Conservation (phyloP, 2,329 filamentous ascomycete genomes). For the Fusarium udum region DNA sequence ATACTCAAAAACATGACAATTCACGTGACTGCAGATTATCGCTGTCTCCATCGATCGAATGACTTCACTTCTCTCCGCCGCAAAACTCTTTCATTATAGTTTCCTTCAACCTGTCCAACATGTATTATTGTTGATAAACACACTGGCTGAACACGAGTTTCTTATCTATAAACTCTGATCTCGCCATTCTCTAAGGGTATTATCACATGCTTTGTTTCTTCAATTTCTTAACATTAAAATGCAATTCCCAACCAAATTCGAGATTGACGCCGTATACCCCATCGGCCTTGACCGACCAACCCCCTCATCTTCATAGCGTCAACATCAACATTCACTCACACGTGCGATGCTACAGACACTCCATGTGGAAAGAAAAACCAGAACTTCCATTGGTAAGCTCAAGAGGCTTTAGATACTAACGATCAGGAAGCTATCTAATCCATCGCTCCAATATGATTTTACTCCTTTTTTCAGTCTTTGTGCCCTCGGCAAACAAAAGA, state of each 20-base stretch:
- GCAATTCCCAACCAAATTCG: background rate
- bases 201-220: slow-evolving; percentile 1
- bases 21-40: slow-evolving; percentile 13
- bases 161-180: background rate
- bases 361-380: slow-evolving; percentile 39
- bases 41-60: slow-evolving; percentile 2
- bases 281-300: background rate
- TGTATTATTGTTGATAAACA: background rate
- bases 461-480: slow-evolving; percentile 39
- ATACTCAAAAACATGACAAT: background rate
- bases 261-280: background rate
- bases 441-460: slow-evolving; percentile 37
- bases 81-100: slow-evolving; percentile 11
- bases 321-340: slow-evolving; percentile 1
- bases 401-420: slow-evolving; percentile 30
- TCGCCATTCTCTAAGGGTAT: background rate
- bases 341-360: background rate
- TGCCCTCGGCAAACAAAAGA: slow-evolving; percentile 34
- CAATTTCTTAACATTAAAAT: slow-evolving; percentile 7
- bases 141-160: background rate
- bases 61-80: slow-evolving; percentile 21
- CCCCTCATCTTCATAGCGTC: background rate
- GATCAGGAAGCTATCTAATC: slow-evolving; percentile 44
- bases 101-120: background rate
- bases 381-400: slow-evolving; percentile 44